Evolutionary conservation across 495 filamentous ascomycete species (phyloP).

Genomic region (Oidiodendron maius): DNA sequence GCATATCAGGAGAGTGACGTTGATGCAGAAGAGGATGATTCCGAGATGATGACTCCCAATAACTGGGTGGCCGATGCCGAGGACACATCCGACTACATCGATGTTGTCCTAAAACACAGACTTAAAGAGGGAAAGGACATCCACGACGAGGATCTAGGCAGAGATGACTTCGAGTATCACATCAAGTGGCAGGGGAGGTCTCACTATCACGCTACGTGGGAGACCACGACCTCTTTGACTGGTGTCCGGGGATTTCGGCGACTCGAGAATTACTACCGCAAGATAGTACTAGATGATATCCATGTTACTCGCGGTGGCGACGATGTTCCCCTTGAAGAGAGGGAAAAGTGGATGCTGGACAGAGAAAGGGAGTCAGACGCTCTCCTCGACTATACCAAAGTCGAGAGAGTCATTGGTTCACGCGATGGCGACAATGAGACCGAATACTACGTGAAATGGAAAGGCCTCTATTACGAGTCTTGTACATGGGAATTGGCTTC

Average conservation of each 20-base stretch:
- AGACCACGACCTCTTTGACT: constrained; percentile 61
- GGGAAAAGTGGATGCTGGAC: constrained; percentile 86
- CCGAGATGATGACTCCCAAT: constrained; percentile 51
- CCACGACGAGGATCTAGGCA: constrained; percentile 46
- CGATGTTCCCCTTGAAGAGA: constrained; percentile 74
- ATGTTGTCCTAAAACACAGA: constrained; percentile 82
- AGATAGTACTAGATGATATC: constrained; percentile 68
- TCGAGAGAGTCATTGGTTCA: constrained; percentile 85
- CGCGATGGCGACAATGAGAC: constrained; percentile 65
- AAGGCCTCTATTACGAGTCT: constrained; percentile 78
- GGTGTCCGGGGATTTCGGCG: constrained; percentile 72
- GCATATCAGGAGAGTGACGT: constrained; percentile 82
- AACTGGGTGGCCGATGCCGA: constrained; percentile 58
- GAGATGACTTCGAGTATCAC: constrained; percentile 85
- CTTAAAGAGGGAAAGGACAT: constrained; percentile 61
- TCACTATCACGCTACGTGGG: constrained; percentile 94
- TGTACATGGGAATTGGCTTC: constrained; percentile 90
- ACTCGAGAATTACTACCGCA: constrained; percentile 89
- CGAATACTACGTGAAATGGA: constrained; percentile 93
- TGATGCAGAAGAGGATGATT: constrained; percentile 66
- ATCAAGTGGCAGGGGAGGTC: constrained; percentile 98
- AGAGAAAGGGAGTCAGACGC: constrained; percentile 80
- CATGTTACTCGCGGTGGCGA: constrained; percentile 61
- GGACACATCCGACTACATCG: constrained; percentile 73
- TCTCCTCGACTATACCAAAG: constrained; percentile 76